These are phyloP conservation scores for Leccinum truebloodii DNA, from an alignment of 768 basidiomycete genomes.

Conservation along the genomic window DNA sequence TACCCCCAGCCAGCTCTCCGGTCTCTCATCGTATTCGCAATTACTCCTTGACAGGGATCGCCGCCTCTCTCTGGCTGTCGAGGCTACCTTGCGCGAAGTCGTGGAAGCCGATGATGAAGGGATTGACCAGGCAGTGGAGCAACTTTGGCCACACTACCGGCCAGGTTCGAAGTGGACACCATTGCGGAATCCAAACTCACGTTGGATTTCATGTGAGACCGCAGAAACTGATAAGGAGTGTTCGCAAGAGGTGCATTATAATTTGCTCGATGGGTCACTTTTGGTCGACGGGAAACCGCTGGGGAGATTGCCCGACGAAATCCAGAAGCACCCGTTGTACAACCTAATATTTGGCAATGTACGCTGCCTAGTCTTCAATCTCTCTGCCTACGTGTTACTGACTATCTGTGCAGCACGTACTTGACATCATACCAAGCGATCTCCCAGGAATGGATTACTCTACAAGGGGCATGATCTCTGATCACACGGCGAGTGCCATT, in stretches of 20 bases:
- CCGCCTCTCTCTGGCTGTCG: conserved; percentile 30
- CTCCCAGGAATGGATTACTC: conserved; percentile 29
- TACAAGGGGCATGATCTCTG: conserved; percentile 16
- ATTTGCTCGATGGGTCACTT: conserved; percentile 28
- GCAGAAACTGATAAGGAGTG: background rate
- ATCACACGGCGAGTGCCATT: conserved; percentile 19
- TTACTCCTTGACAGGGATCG: conserved; percentile 33
- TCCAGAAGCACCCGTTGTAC: conserved; percentile 24
- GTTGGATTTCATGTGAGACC: conserved; percentile 28
- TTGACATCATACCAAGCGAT: conserved; percentile 27
- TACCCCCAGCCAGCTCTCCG: conserved; percentile 13
- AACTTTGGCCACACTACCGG: conserved; percentile 30
- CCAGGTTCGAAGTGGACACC: conserved; percentile 24
- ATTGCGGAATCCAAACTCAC: conserved; percentile 12
- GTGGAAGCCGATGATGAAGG: conserved; percentile 12
- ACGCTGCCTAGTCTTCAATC: background rate
- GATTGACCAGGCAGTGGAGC: conserved; percentile 19
- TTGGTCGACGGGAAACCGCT: conserved; percentile 31
- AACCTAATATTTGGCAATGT: conserved; percentile 24
- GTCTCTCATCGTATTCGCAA: conserved; percentile 8
- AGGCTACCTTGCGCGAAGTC: conserved; percentile 7
- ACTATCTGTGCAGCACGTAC: conserved; percentile 18
- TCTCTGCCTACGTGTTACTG: background rate
- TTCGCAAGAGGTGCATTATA: conserved; percentile 25
- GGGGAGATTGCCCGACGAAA: conserved; percentile 22